Evolutionary conservation across 78 protist species (phyloP).

Genomic region (Chrysochromulina parva): DNA sequence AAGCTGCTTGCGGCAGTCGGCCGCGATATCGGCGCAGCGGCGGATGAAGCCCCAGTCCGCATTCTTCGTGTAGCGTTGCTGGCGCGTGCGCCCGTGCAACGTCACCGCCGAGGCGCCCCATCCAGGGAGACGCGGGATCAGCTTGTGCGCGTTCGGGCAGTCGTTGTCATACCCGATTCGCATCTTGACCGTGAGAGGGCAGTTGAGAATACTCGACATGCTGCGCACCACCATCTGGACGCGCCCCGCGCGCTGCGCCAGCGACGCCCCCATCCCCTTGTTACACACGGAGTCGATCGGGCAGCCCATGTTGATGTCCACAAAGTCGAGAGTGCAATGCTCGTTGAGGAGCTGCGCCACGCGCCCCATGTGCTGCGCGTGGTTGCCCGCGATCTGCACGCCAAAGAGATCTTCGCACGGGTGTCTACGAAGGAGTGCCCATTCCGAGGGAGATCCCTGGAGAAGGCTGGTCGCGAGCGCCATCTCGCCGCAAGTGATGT

Average conservation of each 20-base stretch:
- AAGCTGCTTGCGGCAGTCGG: too few species aligned
- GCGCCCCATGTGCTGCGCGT: constrained; percentile 38
- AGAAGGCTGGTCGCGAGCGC: constrained; percentile 11
- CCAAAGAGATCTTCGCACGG: constrained; percentile 90
- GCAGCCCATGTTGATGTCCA: constrained; percentile 93
- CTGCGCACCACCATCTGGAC: constrained; percentile 38
- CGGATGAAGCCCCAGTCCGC: constrained; percentile 94
- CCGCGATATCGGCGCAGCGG: too few species aligned
- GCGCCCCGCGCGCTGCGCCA: constrained; percentile 54
- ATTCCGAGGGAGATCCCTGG: neutral
- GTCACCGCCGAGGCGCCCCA: constrained; percentile 89
- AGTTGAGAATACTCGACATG: neutral
- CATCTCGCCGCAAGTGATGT: constrained; percentile 41
- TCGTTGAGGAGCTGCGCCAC: neutral
- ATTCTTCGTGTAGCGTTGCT: constrained; percentile 86
- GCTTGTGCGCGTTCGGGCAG: constrained; percentile 66
- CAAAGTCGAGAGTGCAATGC: constrained; percentile 61
- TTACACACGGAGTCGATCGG: constrained; percentile 88
- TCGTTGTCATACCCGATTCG: constrained; percentile 78
- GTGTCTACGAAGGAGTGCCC: constrained; percentile 41
- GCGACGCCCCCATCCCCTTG: constrained; percentile 65
- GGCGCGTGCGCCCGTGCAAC: constrained; percentile 56
- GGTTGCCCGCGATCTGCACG: constrained; percentile 84
- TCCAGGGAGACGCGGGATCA: constrained; percentile 61
- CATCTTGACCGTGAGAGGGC: constrained; percentile 86